Evolutionary conservation across 768 basidiomycete genomes (phyloP), one percentile per base, ranked within the genome.

Genomic region (Cystoderma amianthinum): DNA sequence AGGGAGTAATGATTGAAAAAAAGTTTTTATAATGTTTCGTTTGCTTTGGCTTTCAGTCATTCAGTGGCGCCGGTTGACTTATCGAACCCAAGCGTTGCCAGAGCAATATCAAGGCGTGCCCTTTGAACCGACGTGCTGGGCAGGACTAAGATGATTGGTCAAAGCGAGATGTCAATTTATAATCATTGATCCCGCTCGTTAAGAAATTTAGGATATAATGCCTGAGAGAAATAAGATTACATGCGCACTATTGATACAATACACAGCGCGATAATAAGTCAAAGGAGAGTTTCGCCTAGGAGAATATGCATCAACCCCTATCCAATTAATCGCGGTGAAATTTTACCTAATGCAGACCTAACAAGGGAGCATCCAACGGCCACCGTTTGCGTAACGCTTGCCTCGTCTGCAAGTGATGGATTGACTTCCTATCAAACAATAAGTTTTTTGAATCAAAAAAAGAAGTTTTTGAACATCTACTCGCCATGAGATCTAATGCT

Each of bases 401-500:
- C 71, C 34, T 68, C 70, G 51, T 93, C 90, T 11, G 73, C 77
- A 13, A 99, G 72, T 0, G 89, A 85, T n/a, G 96, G 96, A 59
- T 98, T 98, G 45, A 99, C 95, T 63, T 99, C 91, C 88, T 92
- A 55, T 45, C 48, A 7, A 39, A 19, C 10, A 16, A 36, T 32
- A 15, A 28, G 25, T 28, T 28, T 28, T 28, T 19, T 41, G 32
- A 30, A 10, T 37, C 41, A 40, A 48, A 37, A 32, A 42, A 21
- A 41, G 17, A 32, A 25, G 39, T 16, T 24, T 7, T 25, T 34
- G 33, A 43, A 42, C 50, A 41, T 23, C 17, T 16, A 59, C 77
- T 36, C 46, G 86, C 93, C 93, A 99, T 94, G 47, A 99, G 69
- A 63, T 99, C 95, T 17, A 98, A 65, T 0, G 83, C 90, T 18